Base-by-base conservation (phyloP, 257 asterid species). In the Catharanthus roseus region DNA sequence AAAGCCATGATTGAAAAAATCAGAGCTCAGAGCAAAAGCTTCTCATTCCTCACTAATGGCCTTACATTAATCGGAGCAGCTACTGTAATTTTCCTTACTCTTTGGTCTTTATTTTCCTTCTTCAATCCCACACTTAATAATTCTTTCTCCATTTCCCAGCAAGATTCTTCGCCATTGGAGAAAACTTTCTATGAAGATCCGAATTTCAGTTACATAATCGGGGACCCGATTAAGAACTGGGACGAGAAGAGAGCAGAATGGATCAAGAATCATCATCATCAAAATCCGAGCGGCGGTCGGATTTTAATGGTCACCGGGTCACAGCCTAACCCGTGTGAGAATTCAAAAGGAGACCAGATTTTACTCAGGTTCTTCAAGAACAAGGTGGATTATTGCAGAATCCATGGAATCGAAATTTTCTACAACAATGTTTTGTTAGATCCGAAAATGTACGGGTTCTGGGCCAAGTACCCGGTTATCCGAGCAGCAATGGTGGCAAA, bases 401-500 rank as follows among this genome's bases (percentile, higher is more conserved):
- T 95, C 50, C 97, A 93, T 82, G 89, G 85, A 60, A 81, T 87
- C 78, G 98, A 91, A 49, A 77, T 91, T 23, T 91, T 93, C 88
- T 93, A 93, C 86, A 93, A 93, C 81, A 88, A 84, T 58, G 88
- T 85, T 7, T 66, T 91, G n/a, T 33, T 93, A 2, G 93, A 93
- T 62, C 95, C 96, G 1, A 74, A 81, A 19, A 93, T 93, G 98
- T 91, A 80, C 77, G 81, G 97, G 0, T 93, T 84, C 70, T 93
- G 98, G 98, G 98, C 98, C 10, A 93, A 93, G 69, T 85, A 86
- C 72, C 95, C 97, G 12, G 74, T 82, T 23, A 85, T 93, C n/a
- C 85, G 84, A 78, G 97, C 98, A 18, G 87, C 92, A 45, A 93
- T 93, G 98, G 71, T 93, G 72, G 95, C 98, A 56, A 96, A 93